A percentile compares a stretch with the other conserved stretches of the same genome.
These are phyloP conservation scores for Babesia ovata DNA, from an alignment of 169 alveolate genomes.

Conservation along the genomic window DNA sequence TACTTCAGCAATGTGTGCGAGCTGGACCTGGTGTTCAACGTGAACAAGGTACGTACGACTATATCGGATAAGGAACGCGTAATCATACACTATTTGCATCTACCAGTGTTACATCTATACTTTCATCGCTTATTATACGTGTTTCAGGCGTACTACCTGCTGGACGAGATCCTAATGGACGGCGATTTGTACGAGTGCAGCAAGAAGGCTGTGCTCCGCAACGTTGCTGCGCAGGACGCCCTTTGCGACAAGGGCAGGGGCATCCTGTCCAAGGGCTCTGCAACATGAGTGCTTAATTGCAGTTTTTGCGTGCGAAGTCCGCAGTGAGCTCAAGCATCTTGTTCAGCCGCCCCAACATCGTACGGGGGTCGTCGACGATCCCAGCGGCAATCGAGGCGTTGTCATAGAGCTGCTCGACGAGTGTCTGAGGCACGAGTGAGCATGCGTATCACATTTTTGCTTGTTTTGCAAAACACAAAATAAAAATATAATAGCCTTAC, in stretches of 20 bases:
- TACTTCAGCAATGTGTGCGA: constrained; percentile 99
- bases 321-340: constrained; percentile 78
- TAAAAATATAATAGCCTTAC: constrained; percentile 1
- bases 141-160: constrained; percentile 82
- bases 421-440: constrained; percentile 29
- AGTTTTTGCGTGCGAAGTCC: constrained; percentile 77
- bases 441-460: not conserved
- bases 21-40: constrained; percentile 97
- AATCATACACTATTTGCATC: not conserved
- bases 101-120: not conserved
- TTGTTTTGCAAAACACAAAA: not conserved
- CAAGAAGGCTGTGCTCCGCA: constrained; percentile 91
- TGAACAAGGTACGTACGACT: constrained; percentile 86
- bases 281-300: constrained; percentile 5
- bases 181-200: constrained; percentile 93
- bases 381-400: constrained; percentile 92
- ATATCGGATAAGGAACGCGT: not conserved
- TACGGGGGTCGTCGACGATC: constrained; percentile 88
- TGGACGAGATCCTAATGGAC: constrained; percentile 88
- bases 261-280: constrained; percentile 24
- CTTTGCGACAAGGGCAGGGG: constrained; percentile 89
- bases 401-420: constrained; percentile 83
- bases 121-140: not conserved
- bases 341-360: constrained; percentile 82
- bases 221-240: constrained; percentile 92